Percentiles rank a stretch among this genome's conserved stretches.
Evolutionary conservation across 495 filamentous ascomycete species (phyloP).

Genomic region (Tuber calosporum): DNA sequence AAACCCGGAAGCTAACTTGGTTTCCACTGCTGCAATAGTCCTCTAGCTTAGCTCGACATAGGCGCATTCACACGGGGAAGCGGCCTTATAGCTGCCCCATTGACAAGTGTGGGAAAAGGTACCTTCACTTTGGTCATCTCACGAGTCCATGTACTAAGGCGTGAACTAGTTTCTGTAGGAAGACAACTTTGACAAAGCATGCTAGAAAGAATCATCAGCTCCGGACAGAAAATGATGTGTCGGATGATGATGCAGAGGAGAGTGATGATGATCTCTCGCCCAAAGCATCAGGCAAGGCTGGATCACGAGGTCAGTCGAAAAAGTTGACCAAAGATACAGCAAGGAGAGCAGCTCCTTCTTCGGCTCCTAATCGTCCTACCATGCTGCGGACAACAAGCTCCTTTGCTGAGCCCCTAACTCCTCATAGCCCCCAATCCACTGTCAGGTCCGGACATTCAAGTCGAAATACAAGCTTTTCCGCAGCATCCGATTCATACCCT

Average conservation of each 20-base stretch:
- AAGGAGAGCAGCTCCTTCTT: conserved; percentile 24
- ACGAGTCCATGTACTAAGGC: conserved; percentile 36
- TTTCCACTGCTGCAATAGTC: conserved; percentile 50
- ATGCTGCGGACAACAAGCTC: conserved; percentile 25
- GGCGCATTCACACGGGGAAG: conserved; percentile 78
- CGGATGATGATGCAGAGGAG: conserved; percentile 50
- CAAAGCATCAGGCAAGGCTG: conserved; percentile 46
- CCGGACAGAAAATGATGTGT: conserved; percentile 50
- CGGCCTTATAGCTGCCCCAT: conserved; percentile 76
- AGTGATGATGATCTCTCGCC: conserved; percentile 52
- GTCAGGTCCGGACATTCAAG: conserved; percentile 32
- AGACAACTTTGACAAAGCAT: conserved; percentile 83
- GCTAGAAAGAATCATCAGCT: conserved; percentile 59
- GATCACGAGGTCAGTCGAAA: conserved; percentile 28
- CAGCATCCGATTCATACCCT: conserved; percentile 31
- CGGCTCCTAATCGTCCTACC: conserved; percentile 24
- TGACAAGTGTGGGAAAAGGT: conserved; percentile 75
- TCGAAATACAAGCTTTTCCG: conserved; percentile 39
- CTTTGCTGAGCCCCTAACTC: conserved; percentile 40
- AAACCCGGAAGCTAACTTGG: conserved; percentile 42
- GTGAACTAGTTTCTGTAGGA: conserved; percentile 66
- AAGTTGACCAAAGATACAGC: conserved; percentile 22
- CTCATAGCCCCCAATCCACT: conserved; percentile 38
- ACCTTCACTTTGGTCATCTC: conserved; percentile 32
- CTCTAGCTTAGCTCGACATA: conserved; percentile 77